Percentiles rank a stretch among this genome's conserved stretches.
Conservation (phyloP, 208 protist genomes). For the Perkinsela sp. region DNA sequence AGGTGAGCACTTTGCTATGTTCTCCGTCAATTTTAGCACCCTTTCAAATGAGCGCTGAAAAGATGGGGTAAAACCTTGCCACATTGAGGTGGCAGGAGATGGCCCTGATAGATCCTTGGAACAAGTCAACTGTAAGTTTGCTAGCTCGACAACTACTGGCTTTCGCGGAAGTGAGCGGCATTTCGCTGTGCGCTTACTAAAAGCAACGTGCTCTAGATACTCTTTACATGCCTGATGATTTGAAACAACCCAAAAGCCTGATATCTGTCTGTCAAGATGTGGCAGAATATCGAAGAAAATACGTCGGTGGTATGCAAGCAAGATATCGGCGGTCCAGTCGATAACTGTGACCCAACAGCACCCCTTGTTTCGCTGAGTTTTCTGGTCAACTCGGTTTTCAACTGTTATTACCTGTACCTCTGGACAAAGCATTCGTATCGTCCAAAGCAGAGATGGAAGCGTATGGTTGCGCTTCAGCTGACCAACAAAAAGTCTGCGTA, state of each 20-base stretch:
- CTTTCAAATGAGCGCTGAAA: too few relatives aligned
- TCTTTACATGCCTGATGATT: neutral
- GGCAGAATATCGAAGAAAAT: neutral
- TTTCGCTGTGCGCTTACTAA: neutral
- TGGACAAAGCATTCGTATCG: neutral
- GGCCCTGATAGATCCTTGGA: too few relatives aligned
- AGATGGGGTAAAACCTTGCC: too few relatives aligned
- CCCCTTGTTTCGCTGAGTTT: neutral
- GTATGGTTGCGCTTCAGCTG: neutral
- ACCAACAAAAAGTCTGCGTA: neutral
- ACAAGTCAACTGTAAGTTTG: neutral
- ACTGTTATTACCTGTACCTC: neutral
- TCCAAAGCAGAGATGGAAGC: neutral
- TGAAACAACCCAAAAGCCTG: neutral
- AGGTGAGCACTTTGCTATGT: too few relatives aligned
- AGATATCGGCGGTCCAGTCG: neutral
- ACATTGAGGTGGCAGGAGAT: too few relatives aligned
- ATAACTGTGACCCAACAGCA: neutral
- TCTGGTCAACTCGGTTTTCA: neutral
- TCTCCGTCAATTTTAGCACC: too few relatives aligned
- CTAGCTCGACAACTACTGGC: neutral
- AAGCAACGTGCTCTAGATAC: neutral
- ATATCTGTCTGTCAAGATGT: neutral
- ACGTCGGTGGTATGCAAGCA: neutral
- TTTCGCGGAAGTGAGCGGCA: neutral